Evolutionary conservation across 2,329 filamentous ascomycete genomes (phyloP).

Genomic region (Cyphellophora attinorum): DNA sequence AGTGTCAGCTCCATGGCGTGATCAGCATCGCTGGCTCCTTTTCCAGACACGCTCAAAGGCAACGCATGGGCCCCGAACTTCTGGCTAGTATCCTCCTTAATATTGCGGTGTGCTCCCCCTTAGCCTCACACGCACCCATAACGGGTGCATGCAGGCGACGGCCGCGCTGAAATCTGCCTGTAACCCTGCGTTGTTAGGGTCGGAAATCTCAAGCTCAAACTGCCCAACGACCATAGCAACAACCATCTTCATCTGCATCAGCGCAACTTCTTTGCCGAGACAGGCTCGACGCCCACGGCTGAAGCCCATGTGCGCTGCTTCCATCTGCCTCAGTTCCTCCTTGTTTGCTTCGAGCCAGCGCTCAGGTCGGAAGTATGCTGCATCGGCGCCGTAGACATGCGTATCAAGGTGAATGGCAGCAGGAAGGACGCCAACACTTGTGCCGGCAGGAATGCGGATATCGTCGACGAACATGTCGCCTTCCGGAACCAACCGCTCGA

Average conservation of each 20-base stretch:
- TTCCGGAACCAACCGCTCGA: conserved; percentile 34
- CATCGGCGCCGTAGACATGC: conserved; percentile 17
- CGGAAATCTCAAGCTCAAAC: no score
- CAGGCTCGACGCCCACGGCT: conserved; percentile 6
- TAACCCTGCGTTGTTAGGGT: no score
- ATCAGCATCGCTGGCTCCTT: no score
- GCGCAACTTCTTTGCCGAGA: conserved; percentile 7
- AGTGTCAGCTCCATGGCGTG: no score
- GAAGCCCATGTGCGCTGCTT: conserved; percentile 7
- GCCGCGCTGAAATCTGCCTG: no score
- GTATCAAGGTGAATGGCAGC: conserved; percentile 10
- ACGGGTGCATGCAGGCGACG: no score
- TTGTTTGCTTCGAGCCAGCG: conserved; percentile 28
- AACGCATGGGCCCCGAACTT: no score
- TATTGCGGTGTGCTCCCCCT: no score
- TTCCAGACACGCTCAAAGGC: no score
- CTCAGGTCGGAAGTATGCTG: conserved; percentile 14
- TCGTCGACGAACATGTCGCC: conserved; percentile 27
- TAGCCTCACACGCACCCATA: no score
- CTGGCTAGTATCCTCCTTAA: no score
- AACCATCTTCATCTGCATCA: conserved; percentile 8
- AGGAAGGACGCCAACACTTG: conserved; percentile 9
- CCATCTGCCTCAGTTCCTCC: conserved; percentile 10
- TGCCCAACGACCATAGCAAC: conserved; percentile 4
- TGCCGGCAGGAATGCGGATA: conserved; percentile 20